phyloP scores from a whole-genome alignment of 2,329 filamentous ascomycete species.

The Ophiostoma sp. region DNA sequence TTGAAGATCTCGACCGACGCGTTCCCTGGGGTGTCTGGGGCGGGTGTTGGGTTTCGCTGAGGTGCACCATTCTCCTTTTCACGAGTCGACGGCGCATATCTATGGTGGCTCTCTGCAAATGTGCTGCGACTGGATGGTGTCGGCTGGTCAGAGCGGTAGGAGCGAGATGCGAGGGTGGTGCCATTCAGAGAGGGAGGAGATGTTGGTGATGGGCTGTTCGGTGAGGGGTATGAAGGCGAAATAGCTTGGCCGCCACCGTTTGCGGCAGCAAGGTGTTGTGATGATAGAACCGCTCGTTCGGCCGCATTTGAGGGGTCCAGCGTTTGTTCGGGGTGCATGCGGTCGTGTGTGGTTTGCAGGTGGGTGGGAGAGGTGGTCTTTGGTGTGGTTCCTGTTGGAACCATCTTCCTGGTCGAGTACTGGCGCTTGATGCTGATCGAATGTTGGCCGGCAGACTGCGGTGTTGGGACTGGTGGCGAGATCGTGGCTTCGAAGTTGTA shows the following conservation, averaged over 20 bases:
- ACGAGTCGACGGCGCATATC: constrained; percentile 34
- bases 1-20: constrained; percentile 93
- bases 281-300: constrained; percentile 59
- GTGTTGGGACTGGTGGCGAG: constrained; percentile 24
- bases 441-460: constrained; percentile 42
- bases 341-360: constrained; percentile 62
- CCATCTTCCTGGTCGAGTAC: constrained; percentile 69
- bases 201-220: constrained; percentile 65
- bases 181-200: constrained; percentile 54
- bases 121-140: constrained; percentile 52
- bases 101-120: constrained; percentile 47
- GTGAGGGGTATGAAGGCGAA: constrained; percentile 55
- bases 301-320: constrained; percentile 65
- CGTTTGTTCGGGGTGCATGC: constrained; percentile 56
- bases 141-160: constrained; percentile 53
- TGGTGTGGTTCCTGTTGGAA: constrained; percentile 55
- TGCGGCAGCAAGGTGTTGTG: constrained; percentile 64
- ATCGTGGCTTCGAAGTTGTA: constrained; percentile 41
- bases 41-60: constrained; percentile 57
- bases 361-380: constrained; percentile 72
- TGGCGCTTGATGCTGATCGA: constrained; percentile 60
- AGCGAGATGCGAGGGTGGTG: constrained; percentile 53
- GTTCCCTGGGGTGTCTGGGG: constrained; percentile 55
- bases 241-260: constrained; percentile 54
- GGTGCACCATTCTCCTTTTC: constrained; percentile 41